Percentiles rank a stretch among this genome's conserved stretches.
phyloP scores from a whole-genome alignment of 106 monocot species.

The Acanthochlamys bracteata region DNA sequence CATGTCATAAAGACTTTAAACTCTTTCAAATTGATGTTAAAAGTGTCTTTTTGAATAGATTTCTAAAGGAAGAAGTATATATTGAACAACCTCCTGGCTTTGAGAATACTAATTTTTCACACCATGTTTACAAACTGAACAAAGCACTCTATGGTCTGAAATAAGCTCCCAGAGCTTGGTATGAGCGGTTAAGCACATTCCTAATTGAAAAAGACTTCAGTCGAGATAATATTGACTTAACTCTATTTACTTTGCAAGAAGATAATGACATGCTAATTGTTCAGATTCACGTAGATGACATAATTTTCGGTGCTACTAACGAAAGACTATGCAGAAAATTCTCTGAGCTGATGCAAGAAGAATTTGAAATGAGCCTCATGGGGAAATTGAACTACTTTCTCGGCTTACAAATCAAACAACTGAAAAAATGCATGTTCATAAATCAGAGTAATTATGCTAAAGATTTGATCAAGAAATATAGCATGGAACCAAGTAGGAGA shows the following conservation, averaged over 20 bases:
- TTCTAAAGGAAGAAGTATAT: neutral
- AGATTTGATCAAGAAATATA: too few relatives aligned
- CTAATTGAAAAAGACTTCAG: neutral
- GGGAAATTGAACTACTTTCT: too few relatives aligned
- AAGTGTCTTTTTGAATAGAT: too few relatives aligned
- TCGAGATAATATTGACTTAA: neutral
- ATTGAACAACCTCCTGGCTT: neutral
- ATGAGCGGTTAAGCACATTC: conserved; percentile 4
- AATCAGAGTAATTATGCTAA: too few relatives aligned
- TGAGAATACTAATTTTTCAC: neutral
- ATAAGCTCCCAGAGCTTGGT: conserved; percentile 11
- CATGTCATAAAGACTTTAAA: too few relatives aligned
- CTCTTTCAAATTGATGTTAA: too few relatives aligned
- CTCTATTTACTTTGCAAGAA: neutral
- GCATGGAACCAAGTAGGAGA: too few relatives aligned
- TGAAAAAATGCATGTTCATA: too few relatives aligned
- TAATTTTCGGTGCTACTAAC: neutral
- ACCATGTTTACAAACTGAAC: neutral
- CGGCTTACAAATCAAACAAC: too few relatives aligned
- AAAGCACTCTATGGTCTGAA: conserved; percentile 13
- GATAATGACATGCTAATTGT: neutral
- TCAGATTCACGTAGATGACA: conserved; percentile 14
- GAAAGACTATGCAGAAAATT: too few relatives aligned
- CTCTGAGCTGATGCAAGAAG: too few relatives aligned
- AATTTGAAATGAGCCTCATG: too few relatives aligned